Conservation (phyloP, 2,329 filamentous ascomycete genomes). For the Colletotrichum magnum region DNA sequence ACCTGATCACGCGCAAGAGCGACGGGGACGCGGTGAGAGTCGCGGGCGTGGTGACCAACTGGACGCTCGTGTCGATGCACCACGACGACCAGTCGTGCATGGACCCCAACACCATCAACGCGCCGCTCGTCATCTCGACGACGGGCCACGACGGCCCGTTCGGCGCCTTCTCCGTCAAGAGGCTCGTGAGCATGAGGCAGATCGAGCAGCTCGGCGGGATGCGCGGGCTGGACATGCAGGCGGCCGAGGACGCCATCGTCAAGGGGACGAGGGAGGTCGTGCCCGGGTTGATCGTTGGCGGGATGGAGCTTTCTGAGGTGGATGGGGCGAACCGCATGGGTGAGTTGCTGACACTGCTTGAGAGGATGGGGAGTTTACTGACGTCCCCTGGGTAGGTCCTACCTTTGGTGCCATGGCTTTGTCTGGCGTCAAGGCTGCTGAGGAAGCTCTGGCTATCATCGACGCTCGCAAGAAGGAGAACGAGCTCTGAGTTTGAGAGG, state of each 20-base stretch:
- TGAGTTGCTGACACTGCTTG: constrained; percentile 33
- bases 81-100: constrained; percentile 94
- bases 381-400: constrained; percentile 34
- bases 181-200: constrained; percentile 88
- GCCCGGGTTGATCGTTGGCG: constrained; percentile 90
- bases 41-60: constrained; percentile 94
- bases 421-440: constrained; percentile 89
- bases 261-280: constrained; percentile 91
- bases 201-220: constrained; percentile 90
- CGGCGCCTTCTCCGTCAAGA: constrained; percentile 91
- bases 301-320: constrained; percentile 93
- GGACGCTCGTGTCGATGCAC: constrained; percentile 91
- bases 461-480: constrained; percentile 85
- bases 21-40: constrained; percentile 72
- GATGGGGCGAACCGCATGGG: constrained; percentile 95
- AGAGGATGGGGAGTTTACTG: not conserved
- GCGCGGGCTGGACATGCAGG: constrained; percentile 93
- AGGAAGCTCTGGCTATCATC: constrained; percentile 85
- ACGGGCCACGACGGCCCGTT: constrained; percentile 94
- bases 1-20: constrained; percentile 85
- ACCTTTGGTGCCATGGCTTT: constrained; percentile 88
- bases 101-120: constrained; percentile 98
- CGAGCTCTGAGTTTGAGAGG: constrained; percentile 62
- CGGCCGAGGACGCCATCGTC: constrained; percentile 92
- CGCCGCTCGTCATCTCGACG: constrained; percentile 88